phyloP scores from a whole-genome alignment of 2,329 filamentous ascomycete genomes.

The Paraphaeosphaeria sporulosa region DNA sequence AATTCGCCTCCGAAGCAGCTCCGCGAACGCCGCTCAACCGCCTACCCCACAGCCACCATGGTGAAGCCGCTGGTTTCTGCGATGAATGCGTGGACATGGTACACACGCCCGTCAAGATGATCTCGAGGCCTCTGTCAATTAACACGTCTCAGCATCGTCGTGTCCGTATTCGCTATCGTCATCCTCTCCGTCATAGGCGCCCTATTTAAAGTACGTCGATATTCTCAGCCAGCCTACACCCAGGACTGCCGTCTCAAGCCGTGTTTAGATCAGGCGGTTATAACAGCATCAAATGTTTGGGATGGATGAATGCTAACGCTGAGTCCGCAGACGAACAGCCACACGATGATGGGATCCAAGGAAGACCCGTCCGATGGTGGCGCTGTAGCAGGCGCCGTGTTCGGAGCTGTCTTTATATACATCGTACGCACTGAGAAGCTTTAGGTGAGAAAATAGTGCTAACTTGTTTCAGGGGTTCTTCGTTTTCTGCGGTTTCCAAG shows the following conservation, averaged over 20 bases:
- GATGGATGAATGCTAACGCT: constrained; percentile 26
- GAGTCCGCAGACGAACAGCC: constrained; percentile 67
- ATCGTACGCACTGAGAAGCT: constrained; percentile 69
- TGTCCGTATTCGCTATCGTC: constrained; percentile 70
- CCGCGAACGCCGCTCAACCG: constrained; percentile 7
- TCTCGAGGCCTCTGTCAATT: constrained; percentile 18
- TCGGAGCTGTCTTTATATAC: constrained; percentile 88
- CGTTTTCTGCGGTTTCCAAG: constrained; percentile 89
- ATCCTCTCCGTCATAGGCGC: constrained; percentile 71
- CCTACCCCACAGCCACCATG: constrained; percentile 64
- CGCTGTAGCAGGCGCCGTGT: constrained; percentile 84
- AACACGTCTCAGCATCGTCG: constrained; percentile 67
- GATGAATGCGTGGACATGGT: constrained; percentile 96
- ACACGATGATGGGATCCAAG: constrained; percentile 80
- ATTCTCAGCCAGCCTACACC: no score
- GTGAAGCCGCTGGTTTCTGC: constrained; percentile 97
- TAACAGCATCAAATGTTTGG: background rate
- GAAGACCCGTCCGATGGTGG: constrained; percentile 74
- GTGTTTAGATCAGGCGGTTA: background rate
- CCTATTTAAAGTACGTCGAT: constrained; percentile 71
- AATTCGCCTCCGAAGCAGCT: constrained; percentile 14
- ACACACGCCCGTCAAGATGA: constrained; percentile 44
- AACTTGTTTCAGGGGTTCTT: constrained; percentile 70
- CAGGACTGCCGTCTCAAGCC: background rate
- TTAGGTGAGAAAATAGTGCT: no score